Conservation (phyloP, 2,329 filamentous ascomycete species). For the Talaromyces sp. region DNA sequence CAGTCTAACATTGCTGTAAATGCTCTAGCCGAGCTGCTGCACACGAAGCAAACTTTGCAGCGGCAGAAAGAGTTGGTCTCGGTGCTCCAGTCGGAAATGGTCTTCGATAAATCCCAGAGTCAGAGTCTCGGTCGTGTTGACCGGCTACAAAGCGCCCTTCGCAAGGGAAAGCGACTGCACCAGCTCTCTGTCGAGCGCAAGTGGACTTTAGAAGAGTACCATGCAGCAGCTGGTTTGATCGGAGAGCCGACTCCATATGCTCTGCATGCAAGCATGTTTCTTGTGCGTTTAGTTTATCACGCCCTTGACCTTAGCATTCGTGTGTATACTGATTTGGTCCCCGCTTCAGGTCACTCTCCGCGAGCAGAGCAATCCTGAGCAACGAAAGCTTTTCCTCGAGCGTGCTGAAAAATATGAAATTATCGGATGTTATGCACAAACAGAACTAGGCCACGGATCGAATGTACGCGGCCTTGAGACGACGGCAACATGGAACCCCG, state of each 20-base stretch:
- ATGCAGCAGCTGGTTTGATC: constrained; percentile 62
- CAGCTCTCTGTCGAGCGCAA: constrained; percentile 61
- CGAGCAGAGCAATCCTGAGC: constrained; percentile 63
- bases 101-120: constrained; percentile 75
- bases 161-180: constrained; percentile 63
- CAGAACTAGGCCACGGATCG: constrained; percentile 71
- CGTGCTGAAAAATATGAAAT: constrained; percentile 63
- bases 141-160: constrained; percentile 64
- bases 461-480: constrained; percentile 71
- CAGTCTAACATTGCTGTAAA: constrained; percentile 63
- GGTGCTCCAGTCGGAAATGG: constrained; percentile 60
- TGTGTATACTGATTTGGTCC: background rate
- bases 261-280: constrained; percentile 66
- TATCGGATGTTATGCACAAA: constrained; percentile 77
- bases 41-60: constrained; percentile 60
- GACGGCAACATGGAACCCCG: constrained; percentile 66
- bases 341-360: constrained; percentile 22
- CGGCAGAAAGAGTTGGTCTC: constrained; percentile 56
- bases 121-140: constrained; percentile 67
- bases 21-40: constrained; percentile 62
- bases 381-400: constrained; percentile 67
- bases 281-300: constrained; percentile 39
- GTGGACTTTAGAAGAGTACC: constrained; percentile 62
- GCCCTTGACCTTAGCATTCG: background rate
- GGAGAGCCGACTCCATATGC: constrained; percentile 70